phyloP scores from a whole-genome alignment of 805 yeast species.

The Kockiozyma suomiensis region DNA sequence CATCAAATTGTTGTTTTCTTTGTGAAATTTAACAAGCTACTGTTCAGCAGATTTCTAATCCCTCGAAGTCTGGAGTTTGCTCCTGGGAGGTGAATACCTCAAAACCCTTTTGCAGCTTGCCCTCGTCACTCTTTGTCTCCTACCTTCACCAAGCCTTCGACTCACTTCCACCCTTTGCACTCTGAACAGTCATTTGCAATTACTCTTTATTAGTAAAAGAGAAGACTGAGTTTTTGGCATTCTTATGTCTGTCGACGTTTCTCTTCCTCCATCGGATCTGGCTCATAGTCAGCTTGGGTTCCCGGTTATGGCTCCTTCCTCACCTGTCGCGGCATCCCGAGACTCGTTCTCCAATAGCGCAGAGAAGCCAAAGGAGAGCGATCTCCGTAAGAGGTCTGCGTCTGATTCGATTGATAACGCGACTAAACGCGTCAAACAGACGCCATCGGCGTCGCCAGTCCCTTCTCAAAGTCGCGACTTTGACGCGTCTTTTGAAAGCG shows the following conservation, averaged over 20 bases:
- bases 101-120: neutral
- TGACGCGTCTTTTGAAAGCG: constrained; percentile 14
- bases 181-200: neutral
- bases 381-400: neutral
- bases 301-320: neutral
- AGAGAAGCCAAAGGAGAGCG: neutral
- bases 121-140: neutral
- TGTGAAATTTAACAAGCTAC: too few species aligned
- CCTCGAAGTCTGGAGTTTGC: neutral
- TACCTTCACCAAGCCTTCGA: neutral
- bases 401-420: neutral
- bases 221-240: neutral
- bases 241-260: constrained; percentile 10
- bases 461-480: constrained; percentile 1
- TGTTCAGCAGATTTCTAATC: too few species aligned
- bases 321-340: neutral
- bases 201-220: neutral
- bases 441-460: neutral
- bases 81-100: too few species aligned
- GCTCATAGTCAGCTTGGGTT: neutral
- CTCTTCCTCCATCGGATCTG: constrained; percentile 4
- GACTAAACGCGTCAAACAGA: constrained; percentile 7
- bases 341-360: neutral
- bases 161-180: neutral
- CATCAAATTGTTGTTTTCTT: too few species aligned